phyloP scores from a whole-genome alignment of 768 basidiomycete species.

The Mycena amicta region DNA sequence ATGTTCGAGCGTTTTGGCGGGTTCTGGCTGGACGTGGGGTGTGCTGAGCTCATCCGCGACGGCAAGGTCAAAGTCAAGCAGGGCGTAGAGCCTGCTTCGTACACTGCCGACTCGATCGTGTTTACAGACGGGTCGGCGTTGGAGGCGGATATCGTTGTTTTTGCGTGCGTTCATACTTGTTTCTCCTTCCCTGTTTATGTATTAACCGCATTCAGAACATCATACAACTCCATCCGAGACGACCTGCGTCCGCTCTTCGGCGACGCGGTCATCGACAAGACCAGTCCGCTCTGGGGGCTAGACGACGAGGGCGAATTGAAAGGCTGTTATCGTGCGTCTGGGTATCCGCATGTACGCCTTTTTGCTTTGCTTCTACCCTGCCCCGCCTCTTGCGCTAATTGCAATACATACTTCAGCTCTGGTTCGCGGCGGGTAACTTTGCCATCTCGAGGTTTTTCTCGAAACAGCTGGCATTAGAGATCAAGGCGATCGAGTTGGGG shows the following conservation, averaged over 20 bases:
- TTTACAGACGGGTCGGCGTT: conserved; percentile 43
- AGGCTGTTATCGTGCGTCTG: conserved; percentile 41
- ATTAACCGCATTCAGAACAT: conserved; percentile 26
- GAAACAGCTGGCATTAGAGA: conserved; percentile 39
- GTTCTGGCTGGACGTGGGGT: conserved; percentile 51
- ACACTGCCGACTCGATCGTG: conserved; percentile 35
- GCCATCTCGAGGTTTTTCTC: conserved; percentile 33
- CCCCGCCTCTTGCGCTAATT: too few species aligned
- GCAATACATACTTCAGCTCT: too few species aligned
- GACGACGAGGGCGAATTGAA: conserved; percentile 45
- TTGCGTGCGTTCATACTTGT: conserved; percentile 35
- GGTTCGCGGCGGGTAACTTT: conserved; percentile 44
- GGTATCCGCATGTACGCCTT: conserved; percentile 42
- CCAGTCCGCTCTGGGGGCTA: conserved; percentile 38
- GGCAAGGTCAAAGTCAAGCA: conserved; percentile 63
- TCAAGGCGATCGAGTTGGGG: conserved; percentile 38
- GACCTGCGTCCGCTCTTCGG: conserved; percentile 37
- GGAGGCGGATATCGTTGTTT: conserved; percentile 48
- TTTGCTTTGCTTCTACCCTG: neutral
- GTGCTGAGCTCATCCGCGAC: conserved; percentile 49
- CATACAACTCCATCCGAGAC: conserved; percentile 35
- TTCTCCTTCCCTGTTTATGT: neutral
- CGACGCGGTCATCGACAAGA: conserved; percentile 33
- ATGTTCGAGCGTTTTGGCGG: too few species aligned
- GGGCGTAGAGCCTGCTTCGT: conserved; percentile 44